Conservation (phyloP, 2,329 filamentous ascomycete genomes). For the Ramularia endophylla region DNA sequence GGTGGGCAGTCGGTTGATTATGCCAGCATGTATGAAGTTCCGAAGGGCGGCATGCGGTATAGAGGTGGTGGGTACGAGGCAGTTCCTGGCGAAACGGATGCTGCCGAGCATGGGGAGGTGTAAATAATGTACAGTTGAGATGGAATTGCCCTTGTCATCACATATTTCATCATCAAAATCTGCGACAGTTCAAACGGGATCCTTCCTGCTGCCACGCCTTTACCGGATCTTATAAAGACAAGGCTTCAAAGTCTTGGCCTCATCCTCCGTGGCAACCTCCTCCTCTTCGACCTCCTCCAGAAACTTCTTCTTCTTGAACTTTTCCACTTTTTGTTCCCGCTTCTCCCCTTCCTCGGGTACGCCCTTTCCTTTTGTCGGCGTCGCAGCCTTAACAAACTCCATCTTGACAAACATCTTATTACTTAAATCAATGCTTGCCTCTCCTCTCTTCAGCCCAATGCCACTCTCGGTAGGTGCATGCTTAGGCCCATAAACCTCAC, state of each 20-base stretch:
- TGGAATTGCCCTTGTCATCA: too few relatives aligned
- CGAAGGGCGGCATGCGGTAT: conserved; percentile 59
- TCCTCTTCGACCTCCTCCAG: conserved; percentile 52
- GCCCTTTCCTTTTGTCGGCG: conserved; percentile 71
- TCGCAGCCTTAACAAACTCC: conserved; percentile 81
- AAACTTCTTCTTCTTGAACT: conserved; percentile 48
- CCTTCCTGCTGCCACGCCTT: too few relatives aligned
- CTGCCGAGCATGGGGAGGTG: too few relatives aligned
- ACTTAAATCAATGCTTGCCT: conserved; percentile 63
- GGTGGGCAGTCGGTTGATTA: conserved; percentile 81
- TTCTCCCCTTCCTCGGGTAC: conserved; percentile 39
- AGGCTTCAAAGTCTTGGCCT: conserved; percentile 76
- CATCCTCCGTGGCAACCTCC: conserved; percentile 53
- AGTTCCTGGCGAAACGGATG: background rate
- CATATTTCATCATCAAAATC: too few relatives aligned
- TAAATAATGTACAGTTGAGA: too few relatives aligned
- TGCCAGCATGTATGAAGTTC: conserved; percentile 81
- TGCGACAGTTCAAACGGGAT: too few relatives aligned
- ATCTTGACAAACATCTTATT: conserved; percentile 99
- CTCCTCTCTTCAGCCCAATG: conserved; percentile 44
- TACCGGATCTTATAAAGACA: conserved; percentile 92
- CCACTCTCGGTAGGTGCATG: too few relatives aligned
- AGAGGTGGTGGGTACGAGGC: conserved; percentile 51
- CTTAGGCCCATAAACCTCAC: background rate
- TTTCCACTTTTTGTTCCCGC: conserved; percentile 28